Evolutionary conservation across 1,139 yeast species (phyloP), one percentile per base, ranked within the genome.

Genomic region (Protomyces lactucae-debilis): DNA sequence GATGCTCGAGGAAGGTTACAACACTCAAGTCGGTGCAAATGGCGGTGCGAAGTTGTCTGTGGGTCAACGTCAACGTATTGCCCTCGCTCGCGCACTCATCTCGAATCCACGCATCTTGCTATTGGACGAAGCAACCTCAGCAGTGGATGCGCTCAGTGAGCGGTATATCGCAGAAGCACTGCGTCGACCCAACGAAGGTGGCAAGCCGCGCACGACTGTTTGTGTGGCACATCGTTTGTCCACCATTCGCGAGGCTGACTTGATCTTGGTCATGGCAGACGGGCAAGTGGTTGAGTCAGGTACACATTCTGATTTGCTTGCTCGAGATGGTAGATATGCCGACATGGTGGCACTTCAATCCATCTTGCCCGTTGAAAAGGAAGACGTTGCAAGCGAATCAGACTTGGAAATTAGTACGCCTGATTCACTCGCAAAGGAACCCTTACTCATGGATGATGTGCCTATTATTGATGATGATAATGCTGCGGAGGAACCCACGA

Each of bases 91-190:
- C 67, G 91, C 95, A 0, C 68, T 89, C 21, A 69, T 88, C 3
- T 75, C 90, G 59, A 77, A 79, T 55, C 91, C 95, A 0, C 79
- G 79, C 55, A 74, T 89, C 6, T 74, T 88, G 65, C 78, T 89
- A 1, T 75, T 89, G 61, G 96, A 89, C 74, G 96, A 89, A 71
- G 86, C 90, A 67, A 88, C 96, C 0, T 83, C 95, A 2, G 87
- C 90, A 2, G 76, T 89, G 64, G 96, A 89, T 72, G 79, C 86
- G 0, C 74, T 88, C 40, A 87, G 95, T 2, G 96, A 88, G 73
- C 86, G 86, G 67, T 81, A 86, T 1, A 90, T 88, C 57, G 83
- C 82, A 70, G 77, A 79, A 59, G 87, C 90, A 0, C 75, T 86
- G 57, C 52, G 61, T 36, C 79, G 82, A 66, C 95, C 95, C 5